phyloP scores from a whole-genome alignment of 2,329 filamentous ascomycete genomes.

The Emergomyces pasteurianus region DNA sequence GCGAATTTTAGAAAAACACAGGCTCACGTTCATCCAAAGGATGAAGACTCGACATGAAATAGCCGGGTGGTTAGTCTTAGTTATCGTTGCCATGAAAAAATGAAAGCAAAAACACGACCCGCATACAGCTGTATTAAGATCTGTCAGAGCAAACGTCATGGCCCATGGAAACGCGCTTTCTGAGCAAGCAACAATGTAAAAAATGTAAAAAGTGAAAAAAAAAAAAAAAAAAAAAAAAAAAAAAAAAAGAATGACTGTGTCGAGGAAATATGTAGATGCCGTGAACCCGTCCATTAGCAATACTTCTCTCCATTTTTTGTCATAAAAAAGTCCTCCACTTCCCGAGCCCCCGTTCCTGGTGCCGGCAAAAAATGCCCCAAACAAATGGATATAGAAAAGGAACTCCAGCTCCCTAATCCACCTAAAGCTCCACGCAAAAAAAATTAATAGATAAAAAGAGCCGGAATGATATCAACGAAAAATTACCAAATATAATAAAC shows the following conservation, averaged over 20 bases:
- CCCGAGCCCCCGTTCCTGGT: neutral
- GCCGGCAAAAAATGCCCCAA: neutral
- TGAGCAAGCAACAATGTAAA: no score
- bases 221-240: neutral
- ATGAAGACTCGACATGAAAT: no score
- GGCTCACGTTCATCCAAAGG: no score
- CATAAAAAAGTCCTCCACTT: neutral
- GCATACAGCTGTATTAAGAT: neutral
- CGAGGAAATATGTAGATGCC: neutral
- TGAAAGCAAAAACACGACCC: no score
- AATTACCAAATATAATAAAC: neutral
- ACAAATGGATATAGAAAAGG: no score
- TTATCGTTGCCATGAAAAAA: no score
- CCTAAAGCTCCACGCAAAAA: neutral
- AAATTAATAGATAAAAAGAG: no score
- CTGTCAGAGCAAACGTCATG: neutral
- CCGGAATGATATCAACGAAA: no score
- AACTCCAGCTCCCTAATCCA: neutral
- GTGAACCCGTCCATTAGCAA: neutral
- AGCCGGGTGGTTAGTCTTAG: no score
- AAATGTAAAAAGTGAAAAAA: no score
- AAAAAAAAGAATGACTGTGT: neutral
- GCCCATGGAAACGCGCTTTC: neutral
- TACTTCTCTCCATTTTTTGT: neutral
- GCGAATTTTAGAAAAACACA: no score